Evolutionary conservation across 306 rosid genomes (phyloP).

Genomic region (Herpetospermum pedunculosum): DNA sequence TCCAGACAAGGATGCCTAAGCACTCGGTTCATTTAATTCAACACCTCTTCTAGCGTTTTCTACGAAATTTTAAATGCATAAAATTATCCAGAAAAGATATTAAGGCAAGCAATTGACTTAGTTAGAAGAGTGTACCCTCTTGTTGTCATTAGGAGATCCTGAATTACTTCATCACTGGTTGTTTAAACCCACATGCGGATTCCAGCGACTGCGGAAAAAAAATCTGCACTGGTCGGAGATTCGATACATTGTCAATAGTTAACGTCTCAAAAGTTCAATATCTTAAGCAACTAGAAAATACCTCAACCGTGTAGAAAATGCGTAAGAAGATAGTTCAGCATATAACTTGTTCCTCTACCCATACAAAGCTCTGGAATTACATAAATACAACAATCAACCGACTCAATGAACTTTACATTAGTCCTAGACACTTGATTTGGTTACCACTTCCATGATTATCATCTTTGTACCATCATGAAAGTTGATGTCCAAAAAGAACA

Average conservation of each 20-base stretch:
- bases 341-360: constrained; percentile 28
- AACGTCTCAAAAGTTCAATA: background rate
- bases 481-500: constrained; percentile 16
- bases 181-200: background rate
- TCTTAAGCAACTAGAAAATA: background rate
- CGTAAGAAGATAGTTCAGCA: constrained; percentile 25
- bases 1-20: background rate
- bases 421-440: constrained; percentile 28
- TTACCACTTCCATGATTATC: constrained; percentile 27
- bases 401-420: constrained; percentile 42
- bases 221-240: background rate
- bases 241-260: background rate
- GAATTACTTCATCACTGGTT: no score
- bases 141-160: no score
- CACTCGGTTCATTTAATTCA: no score
- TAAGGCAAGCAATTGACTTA: no score
- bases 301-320: constrained; percentile 22
- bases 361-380: constrained; percentile 31
- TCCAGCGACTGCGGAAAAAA: background rate
- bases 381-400: constrained; percentile 24
- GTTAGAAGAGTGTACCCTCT: no score
- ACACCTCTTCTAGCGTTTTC: no score
- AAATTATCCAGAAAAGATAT: no score
- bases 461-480: constrained; percentile 16
- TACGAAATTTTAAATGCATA: no score